Base-by-base conservation (phyloP, 768 basidiomycete genomes). In the Rhodotorula taiwanensis region DNA sequence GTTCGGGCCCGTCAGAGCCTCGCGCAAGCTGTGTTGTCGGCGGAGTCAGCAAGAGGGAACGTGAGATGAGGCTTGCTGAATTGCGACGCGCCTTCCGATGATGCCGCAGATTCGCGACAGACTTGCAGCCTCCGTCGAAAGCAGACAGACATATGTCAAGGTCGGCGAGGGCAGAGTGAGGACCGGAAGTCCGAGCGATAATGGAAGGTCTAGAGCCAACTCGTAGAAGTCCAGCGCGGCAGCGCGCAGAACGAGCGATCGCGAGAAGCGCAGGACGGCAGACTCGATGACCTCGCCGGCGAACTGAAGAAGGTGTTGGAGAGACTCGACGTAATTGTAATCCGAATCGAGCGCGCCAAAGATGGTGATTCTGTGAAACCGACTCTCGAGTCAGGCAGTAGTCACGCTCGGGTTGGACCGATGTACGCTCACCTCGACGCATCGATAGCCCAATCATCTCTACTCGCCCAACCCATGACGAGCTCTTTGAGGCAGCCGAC, bases 61-160 rank as follows among this genome's bases (percentile, higher is more conserved):
- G n/a, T n/a, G n/a, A n/a, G n/a, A 27, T 4, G 20, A 34, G 21
- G 1, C 2, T 15, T 23, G 14, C 15, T 27, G 39, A 34, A 27
- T 23, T 7, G 11, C 2, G 9, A 31, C 66, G 28, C 10, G 62
- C 66, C 30, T 21, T 0, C 52, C 31, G 31, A 59, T 13, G 39
- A 67, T 41, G 7, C 66, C 66, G 28, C 47, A 49, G 25, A 67
- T 59, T 3, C 66, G 52, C 27, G 56, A 55, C 6, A 67, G 8
- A 27, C 55, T 49, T 36, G 51, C 47, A 0, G 51, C 11, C 25
- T 67, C 66, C n/a, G 15, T 20, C 15, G 51, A n/a, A 42, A 58
- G 49, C 8, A 67, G 53, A 18, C 39, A 43, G 11, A 34, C 27
- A 33, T 58, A 59, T 8, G 31, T 41, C 43, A 67, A 58, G 1